phyloP scores from a whole-genome alignment of 2,329 filamentous ascomycete species.

The Pestalotiopsis sp. region DNA sequence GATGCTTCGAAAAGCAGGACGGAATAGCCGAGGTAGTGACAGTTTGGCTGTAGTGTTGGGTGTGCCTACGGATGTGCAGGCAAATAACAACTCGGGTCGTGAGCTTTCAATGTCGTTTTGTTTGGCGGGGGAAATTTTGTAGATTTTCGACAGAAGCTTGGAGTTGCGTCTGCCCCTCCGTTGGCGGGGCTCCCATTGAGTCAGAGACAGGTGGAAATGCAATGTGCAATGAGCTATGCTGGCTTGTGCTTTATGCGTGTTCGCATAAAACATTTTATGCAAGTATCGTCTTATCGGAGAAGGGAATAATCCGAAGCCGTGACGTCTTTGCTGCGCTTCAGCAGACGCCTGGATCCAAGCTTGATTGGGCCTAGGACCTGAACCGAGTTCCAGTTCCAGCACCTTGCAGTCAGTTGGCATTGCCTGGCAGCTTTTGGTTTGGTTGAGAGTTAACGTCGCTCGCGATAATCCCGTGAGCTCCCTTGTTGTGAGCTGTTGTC shows the following conservation, averaged over 20 bases:
- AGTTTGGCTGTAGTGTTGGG: conserved; percentile 22
- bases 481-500: conserved; percentile 7
- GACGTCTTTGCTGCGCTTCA: not conserved
- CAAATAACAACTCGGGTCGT: not conserved
- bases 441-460: conserved; percentile 5
- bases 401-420: not conserved
- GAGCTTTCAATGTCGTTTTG: not conserved
- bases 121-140: not conserved
- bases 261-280: not conserved
- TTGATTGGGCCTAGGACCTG: not conserved
- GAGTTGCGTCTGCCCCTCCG: conserved; percentile 2
- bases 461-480: conserved; percentile 15
- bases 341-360: not conserved
- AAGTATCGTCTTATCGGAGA: not conserved
- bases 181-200: not conserved
- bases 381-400: not conserved
- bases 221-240: not conserved
- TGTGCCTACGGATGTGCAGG: conserved; percentile 11
- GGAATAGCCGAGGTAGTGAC: conserved; percentile 40
- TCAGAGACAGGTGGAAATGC: not conserved
- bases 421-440: conserved; percentile 5
- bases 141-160: not conserved
- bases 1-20: conserved; percentile 38
- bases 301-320: not conserved
- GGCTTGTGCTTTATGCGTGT: not conserved